Evolutionary conservation across 2,329 filamentous ascomycete species (phyloP), one percentile per base, ranked within the genome.

Genomic region (Beauveria caledonica): DNA sequence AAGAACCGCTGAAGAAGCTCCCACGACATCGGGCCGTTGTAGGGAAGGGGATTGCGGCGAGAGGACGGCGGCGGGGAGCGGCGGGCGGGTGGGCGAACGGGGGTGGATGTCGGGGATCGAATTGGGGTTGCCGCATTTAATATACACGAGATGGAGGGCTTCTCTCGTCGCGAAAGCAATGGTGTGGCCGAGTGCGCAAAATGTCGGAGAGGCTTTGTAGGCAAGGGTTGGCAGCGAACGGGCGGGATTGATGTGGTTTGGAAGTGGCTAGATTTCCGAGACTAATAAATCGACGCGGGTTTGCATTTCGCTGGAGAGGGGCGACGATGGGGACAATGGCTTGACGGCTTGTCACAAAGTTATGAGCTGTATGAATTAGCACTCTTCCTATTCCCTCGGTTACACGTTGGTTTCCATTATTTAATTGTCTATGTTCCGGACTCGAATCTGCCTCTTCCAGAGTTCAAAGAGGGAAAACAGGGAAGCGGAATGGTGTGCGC

Each of bases 1-100:
- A 94, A 86, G 84, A 93, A 92, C 76, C 90, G 86, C 81, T 90
- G 88, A 73, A 94, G 83, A 79, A 94, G 81, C 80, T 92, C 88
- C 89, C 89, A 93, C 79, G 86, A 88, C 86, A 87, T 87, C 79
- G 74, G 74, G 69, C 63, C 25, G 40, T 51, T 51, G 10, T 9
- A n/a, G 29, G 23, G 2, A 23, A 7, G 10, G 27, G 17, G 29
- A 27, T 11, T 11, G 51, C 6, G 49, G 29, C 11, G 17, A 19
- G 68, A 65, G 62, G 65, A 63, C 68, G 68, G 69, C 67, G 69
- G 66, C 60, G 63, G 67, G 44, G 62, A 17, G 15, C 21, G 29
- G 19, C 29, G 54, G 58, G 46, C 60, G 50, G 56, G 45, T n/a
- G 36, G 48, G 39, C 56, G 29, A 46, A 27, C 21, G 33, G 39